phyloP scores from a whole-genome alignment of 2,329 filamentous ascomycete species.

The Alternaria sp. region DNA sequence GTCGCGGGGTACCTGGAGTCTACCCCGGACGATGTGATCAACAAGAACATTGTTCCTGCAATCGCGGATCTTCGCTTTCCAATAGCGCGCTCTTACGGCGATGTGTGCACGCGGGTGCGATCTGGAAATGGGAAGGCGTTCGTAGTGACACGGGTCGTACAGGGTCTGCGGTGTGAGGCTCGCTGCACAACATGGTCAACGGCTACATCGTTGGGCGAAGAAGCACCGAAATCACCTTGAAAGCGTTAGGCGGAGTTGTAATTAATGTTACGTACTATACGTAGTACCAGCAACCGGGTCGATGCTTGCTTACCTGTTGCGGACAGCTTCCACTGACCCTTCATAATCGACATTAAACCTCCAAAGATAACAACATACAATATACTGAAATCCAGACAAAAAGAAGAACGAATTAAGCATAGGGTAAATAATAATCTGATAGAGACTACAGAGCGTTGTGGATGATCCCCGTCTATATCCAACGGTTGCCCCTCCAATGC shows the following conservation, averaged over 20 bases:
- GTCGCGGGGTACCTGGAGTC: conserved; percentile 18
- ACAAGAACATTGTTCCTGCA: conserved; percentile 36
- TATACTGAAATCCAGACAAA: background rate
- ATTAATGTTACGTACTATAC: background rate
- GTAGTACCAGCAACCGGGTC: conserved; percentile 12
- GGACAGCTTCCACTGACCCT: background rate
- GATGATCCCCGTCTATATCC: background rate
- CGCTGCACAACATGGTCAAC: conserved; percentile 4
- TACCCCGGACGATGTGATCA: conserved; percentile 20
- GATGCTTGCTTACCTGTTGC: conserved; percentile 11
- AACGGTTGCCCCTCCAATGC: conserved; percentile 16
- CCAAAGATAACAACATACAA: background rate
- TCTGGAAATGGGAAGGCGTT: conserved; percentile 29
- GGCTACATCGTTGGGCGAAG: conserved; percentile 6
- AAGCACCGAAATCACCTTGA: conserved; percentile 3
- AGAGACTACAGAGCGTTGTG: background rate
- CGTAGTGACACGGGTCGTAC: background rate
- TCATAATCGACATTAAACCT: background rate
- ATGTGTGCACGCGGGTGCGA: background rate
- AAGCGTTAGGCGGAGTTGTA: background rate
- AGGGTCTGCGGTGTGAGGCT: conserved; percentile 1
- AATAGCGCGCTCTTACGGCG: conserved; percentile 18
- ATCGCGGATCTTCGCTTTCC: conserved; percentile 23
- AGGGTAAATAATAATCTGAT: background rate
- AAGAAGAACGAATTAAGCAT: background rate